Percentiles rank a stretch among this genome's conserved stretches.
These are phyloP conservation scores for Populus euphratica DNA, from an alignment of 345 rosid species.

Conservation along the genomic window DNA sequence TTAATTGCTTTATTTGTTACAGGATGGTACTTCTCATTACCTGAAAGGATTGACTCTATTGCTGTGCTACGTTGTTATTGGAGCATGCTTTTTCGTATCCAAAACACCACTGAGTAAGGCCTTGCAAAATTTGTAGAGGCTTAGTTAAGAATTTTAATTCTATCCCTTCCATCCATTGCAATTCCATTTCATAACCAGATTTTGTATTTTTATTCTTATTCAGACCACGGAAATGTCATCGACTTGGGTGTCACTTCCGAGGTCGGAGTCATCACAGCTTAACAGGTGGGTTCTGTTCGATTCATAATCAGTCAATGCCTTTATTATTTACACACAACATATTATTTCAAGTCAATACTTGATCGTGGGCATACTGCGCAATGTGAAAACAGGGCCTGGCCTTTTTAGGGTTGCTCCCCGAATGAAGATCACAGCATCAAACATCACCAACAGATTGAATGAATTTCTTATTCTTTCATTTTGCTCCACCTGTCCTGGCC, in stretches of 20 bases:
- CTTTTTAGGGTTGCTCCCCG: neutral
- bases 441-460: slow-evolving; percentile 7
- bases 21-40: slow-evolving; percentile 97
- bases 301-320: neutral
- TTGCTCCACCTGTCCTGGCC: neutral
- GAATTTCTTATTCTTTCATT: slow-evolving; percentile 33
- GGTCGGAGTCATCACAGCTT: slow-evolving; percentile 19
- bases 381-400: slow-evolving; percentile 10
- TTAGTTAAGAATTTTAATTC: neutral
- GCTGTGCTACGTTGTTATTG: slow-evolving; percentile 68
- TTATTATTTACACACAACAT: neutral
- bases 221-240: slow-evolving; percentile 23
- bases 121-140: neutral
- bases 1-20: neutral
- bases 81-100: slow-evolving; percentile 67
- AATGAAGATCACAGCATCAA: neutral
- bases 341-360: neutral
- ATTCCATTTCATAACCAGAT: neutral
- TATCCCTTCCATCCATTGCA: neutral
- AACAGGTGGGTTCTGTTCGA: slow-evolving; percentile 7
- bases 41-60: slow-evolving; percentile 71
- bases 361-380: neutral
- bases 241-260: slow-evolving; percentile 23
- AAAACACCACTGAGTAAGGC: slow-evolving; percentile 48
- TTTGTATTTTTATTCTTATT: neutral